Base-by-base conservation (phyloP, 768 basidiomycete genomes). In the Phylloporus sp. region DNA sequence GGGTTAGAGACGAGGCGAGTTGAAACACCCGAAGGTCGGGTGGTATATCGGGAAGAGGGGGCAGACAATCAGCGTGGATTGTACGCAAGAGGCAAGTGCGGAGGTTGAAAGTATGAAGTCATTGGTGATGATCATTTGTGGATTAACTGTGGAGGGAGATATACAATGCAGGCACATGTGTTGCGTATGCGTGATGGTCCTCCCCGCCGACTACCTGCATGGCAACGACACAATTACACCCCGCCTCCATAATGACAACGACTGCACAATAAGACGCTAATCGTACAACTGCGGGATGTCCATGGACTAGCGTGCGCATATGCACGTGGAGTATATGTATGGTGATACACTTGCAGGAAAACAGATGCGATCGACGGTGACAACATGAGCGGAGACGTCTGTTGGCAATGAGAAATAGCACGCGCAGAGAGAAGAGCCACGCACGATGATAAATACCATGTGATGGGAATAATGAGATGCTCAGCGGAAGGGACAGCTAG, bases 401-500 rank as follows among this genome's bases (percentile, higher is more conserved):
- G 43, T 4, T 22, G n/a, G 35, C 18, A n/a, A 26, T n/a, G 16
- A 47, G 46, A n/a, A 2, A 22, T 2, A 26, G n/a, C 4, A 5
- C 6, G 7, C 13, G 27, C 8, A 32, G 1, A 22, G 7, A 26
- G 38, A 5, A 15, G 28, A 29, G 18, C 12, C 29, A 63, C 62
- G 52, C 48, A 65, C 45, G 53, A 44, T 53, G 52, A 62, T 59
- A 72, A 72, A 70, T 62, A 70, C 51, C 26, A 42, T 48, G 58
- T 57, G 23, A 53, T 47, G 53, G 22, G 35, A 45, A 45, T 39
- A 22, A 50, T 35, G 41, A 42, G 5, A 50, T 64, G 63, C 55
- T 74, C 67, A 80, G 64, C 74, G 79, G 81, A 85, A 85, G 38
- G 84, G 84, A 74, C 85, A 87, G 62, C 72, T 75, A 31, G 81